These are phyloP conservation scores for Gnetum montanum DNA, from an alignment of 75 land plant genomes.

Conservation along the genomic window DNA sequence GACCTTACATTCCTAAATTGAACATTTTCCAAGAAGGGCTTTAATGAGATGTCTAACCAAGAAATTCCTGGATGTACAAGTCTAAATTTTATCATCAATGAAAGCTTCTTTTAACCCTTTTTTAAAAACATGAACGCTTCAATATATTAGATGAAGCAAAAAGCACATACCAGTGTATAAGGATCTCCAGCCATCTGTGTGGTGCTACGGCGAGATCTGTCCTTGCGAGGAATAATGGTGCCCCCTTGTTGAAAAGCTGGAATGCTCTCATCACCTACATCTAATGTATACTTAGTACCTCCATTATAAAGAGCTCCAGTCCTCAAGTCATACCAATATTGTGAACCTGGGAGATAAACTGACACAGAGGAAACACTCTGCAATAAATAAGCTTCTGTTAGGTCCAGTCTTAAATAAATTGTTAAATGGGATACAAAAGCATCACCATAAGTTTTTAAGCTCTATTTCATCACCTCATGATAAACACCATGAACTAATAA, in stretches of 20 bases:
- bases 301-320: slow-evolving; percentile 66
- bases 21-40: no score
- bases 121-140: no score
- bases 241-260: slow-evolving; percentile 92
- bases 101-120: no score
- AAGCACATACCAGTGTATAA: slow-evolving; percentile 75
- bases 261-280: slow-evolving; percentile 65
- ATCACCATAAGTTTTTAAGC: no score
- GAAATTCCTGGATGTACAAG: no score
- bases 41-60: no score
- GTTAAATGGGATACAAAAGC: no score
- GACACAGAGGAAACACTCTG: slow-evolving; percentile 71
- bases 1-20: no score
- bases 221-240: slow-evolving; percentile 81
- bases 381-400: background rate
- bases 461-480: slow-evolving; percentile 48
- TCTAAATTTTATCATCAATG: no score
- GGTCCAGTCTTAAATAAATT: no score
- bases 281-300: slow-evolving; percentile 57
- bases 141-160: no score
- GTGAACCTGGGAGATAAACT: slow-evolving; percentile 80
- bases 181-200: slow-evolving; percentile 91
- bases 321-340: slow-evolving; percentile 80
- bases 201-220: slow-evolving; percentile 85
- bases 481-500: slow-evolving; percentile 93